Evolutionary conservation across 352 stramenopile species (phyloP).

Genomic region (Phytophthora ohioensis): DNA sequence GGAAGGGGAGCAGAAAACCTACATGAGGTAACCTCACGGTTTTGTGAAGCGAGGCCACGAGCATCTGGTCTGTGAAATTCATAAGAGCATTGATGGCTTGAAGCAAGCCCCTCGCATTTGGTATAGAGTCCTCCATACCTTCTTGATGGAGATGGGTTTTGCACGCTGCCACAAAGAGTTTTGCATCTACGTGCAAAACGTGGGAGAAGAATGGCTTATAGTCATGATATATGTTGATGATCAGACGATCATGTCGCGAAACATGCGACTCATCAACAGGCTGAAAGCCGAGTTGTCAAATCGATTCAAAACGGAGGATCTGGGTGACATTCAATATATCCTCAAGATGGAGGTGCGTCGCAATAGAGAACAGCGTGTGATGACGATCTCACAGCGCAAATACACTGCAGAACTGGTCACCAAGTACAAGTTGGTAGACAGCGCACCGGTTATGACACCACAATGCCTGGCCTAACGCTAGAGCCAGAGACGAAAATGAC

Average conservation of each 20-base stretch:
- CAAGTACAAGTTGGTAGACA: conserved; percentile 1
- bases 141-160: conserved; percentile 25
- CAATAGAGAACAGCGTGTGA: conserved; percentile 6
- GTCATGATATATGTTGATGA: conserved; percentile 39
- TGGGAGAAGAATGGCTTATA: conserved; percentile 40
- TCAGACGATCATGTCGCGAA: conserved; percentile 31
- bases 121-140: conserved; percentile 33
- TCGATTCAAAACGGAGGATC: conserved; percentile 45
- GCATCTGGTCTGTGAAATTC: conserved; percentile 28
- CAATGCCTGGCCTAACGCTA: conserved; percentile 12
- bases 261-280: conserved; percentile 24
- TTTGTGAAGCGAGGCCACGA: conserved; percentile 19
- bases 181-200: conserved; percentile 41
- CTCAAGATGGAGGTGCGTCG: conserved; percentile 28
- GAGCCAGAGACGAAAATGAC: conserved; percentile 31
- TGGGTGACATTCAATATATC: conserved; percentile 42
- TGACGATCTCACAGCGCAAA: neutral
- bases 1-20: conserved; percentile 26
- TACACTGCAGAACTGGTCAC: neutral
- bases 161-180: conserved; percentile 41
- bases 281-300: conserved; percentile 33
- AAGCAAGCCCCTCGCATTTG: conserved; percentile 29
- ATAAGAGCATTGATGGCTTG: conserved; percentile 14
- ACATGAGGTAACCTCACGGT: conserved; percentile 22
- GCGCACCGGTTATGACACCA: conserved; percentile 5